A percentile compares a stretch with the other conserved stretches of the same genome.
These are phyloP conservation scores for Citrus australasica DNA, from an alignment of 345 rosid species.

Conservation along the genomic window DNA sequence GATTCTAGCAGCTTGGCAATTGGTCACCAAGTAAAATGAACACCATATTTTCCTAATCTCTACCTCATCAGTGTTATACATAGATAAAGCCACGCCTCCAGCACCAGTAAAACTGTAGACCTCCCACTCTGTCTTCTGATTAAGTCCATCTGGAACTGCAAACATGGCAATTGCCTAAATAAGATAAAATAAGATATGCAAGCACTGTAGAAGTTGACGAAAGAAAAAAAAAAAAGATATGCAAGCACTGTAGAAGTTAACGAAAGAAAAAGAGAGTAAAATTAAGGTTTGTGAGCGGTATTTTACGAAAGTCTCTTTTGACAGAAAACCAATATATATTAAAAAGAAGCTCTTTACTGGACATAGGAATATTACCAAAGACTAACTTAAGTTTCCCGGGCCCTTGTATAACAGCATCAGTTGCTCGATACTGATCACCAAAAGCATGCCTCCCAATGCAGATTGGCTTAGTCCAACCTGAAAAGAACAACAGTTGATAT, in stretches of 20 bases:
- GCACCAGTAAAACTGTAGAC: constrained; percentile 73
- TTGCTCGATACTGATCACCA: constrained; percentile 94
- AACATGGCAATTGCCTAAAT: constrained; percentile 2
- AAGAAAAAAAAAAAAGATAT: background rate
- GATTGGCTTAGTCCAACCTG: constrained; percentile 93
- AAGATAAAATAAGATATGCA: constrained; percentile 6
- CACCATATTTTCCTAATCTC: constrained; percentile 5
- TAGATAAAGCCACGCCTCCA: constrained; percentile 85
- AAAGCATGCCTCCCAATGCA: constrained; percentile 99
- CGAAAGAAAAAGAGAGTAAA: background rate
- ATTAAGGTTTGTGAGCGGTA: background rate
- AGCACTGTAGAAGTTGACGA: background rate
- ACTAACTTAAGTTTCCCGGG: constrained; percentile 74
- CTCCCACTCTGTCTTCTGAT: constrained; percentile 59
- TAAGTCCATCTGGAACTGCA: constrained; percentile 69
- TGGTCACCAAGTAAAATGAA: background rate
- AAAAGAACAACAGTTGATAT: constrained; percentile 8
- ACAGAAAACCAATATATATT: background rate
- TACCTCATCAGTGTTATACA: constrained; percentile 98
- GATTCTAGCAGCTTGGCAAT: constrained; percentile 14
- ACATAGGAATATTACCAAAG: constrained; percentile 45
- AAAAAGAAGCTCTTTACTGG: background rate
- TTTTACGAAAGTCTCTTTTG: background rate
- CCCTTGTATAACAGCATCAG: constrained; percentile 68
- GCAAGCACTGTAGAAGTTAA: background rate